Base-by-base conservation (phyloP, 163 green algal species). In the Scenedesmus sp. region DNA sequence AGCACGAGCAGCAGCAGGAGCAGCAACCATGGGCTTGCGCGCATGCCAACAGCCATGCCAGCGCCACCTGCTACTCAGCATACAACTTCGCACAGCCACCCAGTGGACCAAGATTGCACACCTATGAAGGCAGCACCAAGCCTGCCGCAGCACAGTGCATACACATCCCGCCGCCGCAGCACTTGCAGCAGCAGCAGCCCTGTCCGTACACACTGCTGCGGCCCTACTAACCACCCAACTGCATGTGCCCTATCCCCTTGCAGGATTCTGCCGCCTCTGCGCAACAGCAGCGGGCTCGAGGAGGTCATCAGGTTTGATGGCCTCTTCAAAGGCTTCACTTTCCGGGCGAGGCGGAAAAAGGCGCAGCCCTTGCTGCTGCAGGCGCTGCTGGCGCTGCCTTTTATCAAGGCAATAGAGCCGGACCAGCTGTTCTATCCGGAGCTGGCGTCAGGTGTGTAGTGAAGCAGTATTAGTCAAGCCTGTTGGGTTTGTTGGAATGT, bases 341-440 rank as follows among this genome's bases (percentile, higher is more conserved):
- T 92, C 67, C 57, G 90, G 26, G 82, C 67, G 0, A 46, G 34
- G 3, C 66, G 26, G 62, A 60, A 62, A 0, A 64, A 79, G 4
- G 54, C 54, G 15, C 59, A 62, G 67, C 55, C 83, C 23, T 26
- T 16, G 4, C 57, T 92, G 15, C 83, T 92, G 82, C 13, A 34
- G 7, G n/a, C 52, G 8, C 70, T 92, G 82, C 55, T 66, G 16
- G 84, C 90, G 16, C 90, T 92, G 83, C 90, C 90, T 20, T 59
- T 60, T 12, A 90, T 92, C 26, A 76, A 85, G 20, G 52, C 59
- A 3, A 90, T 92, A 2, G 90, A 92, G 90, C 90, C 90, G 12
- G 90, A 92, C 57, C 84, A 92, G 70, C 55, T 92, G 66, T 92
- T 92, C 67, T 90, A 92, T 34, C 88, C 88, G 34, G 88, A 82